Percentiles rank a stretch among this genome's conserved stretches.
These are phyloP conservation scores for Trichocladium antarcticum DNA, from an alignment of 495 filamentous ascomycete species.

Conservation along the genomic window DNA sequence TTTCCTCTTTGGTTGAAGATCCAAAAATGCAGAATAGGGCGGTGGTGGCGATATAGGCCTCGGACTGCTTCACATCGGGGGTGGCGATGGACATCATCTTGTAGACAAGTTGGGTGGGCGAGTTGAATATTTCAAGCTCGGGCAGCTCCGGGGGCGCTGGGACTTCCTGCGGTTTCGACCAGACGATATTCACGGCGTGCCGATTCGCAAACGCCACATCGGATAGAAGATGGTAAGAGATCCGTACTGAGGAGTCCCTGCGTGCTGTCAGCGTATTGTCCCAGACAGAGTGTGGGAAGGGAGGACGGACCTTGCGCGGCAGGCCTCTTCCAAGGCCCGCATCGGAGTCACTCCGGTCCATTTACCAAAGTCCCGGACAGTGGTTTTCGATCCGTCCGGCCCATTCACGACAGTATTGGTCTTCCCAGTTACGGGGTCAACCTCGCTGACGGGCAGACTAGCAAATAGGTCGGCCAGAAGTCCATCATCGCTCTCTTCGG, in stretches of 20 bases:
- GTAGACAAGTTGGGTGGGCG: conserved; percentile 38
- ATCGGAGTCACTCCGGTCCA: conserved; percentile 59
- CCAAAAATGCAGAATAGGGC: conserved; percentile 73
- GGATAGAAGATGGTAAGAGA: conserved; percentile 58
- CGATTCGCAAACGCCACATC: conserved; percentile 60
- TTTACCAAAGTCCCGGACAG: conserved; percentile 74
- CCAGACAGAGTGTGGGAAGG: neutral
- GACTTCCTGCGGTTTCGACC: conserved; percentile 66
- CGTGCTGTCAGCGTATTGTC: conserved; percentile 8
- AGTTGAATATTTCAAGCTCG: conserved; percentile 35
- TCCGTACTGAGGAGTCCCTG: conserved; percentile 55
- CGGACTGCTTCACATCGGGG: conserved; percentile 66
- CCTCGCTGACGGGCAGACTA: conserved; percentile 55
- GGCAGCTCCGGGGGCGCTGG: conserved; percentile 31
- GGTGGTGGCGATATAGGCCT: conserved; percentile 71
- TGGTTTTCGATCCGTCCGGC: conserved; percentile 42
- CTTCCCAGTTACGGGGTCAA: conserved; percentile 42
- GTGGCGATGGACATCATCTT: conserved; percentile 70
- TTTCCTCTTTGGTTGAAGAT: conserved; percentile 70
- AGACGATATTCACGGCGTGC: conserved; percentile 60
- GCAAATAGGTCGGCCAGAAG: conserved; percentile 51
- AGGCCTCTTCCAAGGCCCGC: conserved; percentile 72
- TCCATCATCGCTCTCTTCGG: conserved; percentile 41
- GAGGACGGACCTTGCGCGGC: conserved; percentile 57
- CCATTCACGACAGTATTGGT: conserved; percentile 41